Percentiles rank a stretch among this genome's conserved stretches.
Evolutionary conservation across 495 filamentous ascomycete species (phyloP).

Genomic region (Neohortaea acidophila): DNA sequence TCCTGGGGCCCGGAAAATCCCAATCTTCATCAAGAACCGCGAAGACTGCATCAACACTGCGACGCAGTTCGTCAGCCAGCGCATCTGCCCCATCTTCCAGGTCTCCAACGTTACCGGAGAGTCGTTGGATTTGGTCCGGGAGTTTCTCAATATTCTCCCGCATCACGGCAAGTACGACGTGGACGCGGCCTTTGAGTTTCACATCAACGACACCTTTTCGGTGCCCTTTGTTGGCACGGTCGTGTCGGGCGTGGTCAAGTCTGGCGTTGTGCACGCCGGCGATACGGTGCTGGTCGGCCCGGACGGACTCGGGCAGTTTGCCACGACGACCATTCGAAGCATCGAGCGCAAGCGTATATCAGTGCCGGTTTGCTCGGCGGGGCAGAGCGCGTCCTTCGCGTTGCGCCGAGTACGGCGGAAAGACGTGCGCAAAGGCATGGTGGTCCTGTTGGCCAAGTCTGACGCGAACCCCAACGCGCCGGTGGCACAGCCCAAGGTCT

Average conservation of each 20-base stretch:
- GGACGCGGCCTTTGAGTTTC: slow-evolving; percentile 80
- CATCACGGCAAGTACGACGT: slow-evolving; percentile 88
- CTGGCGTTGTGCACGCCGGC: slow-evolving; percentile 72
- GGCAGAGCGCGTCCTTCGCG: slow-evolving; percentile 86
- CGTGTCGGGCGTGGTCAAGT: slow-evolving; percentile 84
- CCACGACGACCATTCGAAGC: slow-evolving; percentile 71
- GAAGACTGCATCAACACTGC: slow-evolving; percentile 91
- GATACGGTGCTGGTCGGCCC: slow-evolving; percentile 83
- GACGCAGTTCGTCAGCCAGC: slow-evolving; percentile 85
- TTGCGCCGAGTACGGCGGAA: slow-evolving; percentile 71
- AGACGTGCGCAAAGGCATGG: slow-evolving; percentile 97
- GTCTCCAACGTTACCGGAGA: slow-evolving; percentile 94
- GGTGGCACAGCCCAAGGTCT: slow-evolving; percentile 48
- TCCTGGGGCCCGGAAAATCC: slow-evolving; percentile 86
- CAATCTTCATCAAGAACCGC: slow-evolving; percentile 86
- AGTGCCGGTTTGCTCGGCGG: slow-evolving; percentile 77
- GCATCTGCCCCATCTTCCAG: slow-evolving; percentile 95
- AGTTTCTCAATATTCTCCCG: slow-evolving; percentile 89
- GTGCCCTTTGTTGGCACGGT: slow-evolving; percentile 96
- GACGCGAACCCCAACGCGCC: slow-evolving; percentile 33
- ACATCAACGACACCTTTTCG: slow-evolving; percentile 97
- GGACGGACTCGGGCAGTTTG: slow-evolving; percentile 84
- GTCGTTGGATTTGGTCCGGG: slow-evolving; percentile 63
- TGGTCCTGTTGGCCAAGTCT: slow-evolving; percentile 65
- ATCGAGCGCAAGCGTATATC: slow-evolving; percentile 92